phyloP scores from a whole-genome alignment of 257 asterid genomes.

The Nicotiana benthamiana region DNA sequence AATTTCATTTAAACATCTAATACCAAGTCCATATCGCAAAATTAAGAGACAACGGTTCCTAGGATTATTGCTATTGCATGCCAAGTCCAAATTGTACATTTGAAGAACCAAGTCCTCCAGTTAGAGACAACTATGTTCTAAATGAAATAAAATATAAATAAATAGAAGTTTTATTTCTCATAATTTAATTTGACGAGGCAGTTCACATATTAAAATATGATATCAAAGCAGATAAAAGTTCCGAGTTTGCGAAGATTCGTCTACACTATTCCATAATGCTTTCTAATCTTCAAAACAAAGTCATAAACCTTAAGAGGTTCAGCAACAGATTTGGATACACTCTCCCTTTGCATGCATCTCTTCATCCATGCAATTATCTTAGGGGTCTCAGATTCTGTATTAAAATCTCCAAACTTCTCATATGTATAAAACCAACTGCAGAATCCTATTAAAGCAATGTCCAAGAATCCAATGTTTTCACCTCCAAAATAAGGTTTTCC shows the following conservation, averaged over 20 bases:
- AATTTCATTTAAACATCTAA: too few species aligned
- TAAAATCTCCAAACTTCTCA: slow-evolving; percentile 29
- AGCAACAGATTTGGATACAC: slow-evolving; percentile 19
- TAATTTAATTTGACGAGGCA: neutral
- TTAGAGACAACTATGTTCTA: neutral
- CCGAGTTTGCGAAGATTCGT: neutral
- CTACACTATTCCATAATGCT: slow-evolving; percentile 12
- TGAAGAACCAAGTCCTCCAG: neutral
- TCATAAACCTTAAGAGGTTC: slow-evolving; percentile 25
- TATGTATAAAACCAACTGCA: slow-evolving; percentile 30
- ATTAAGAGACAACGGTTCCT: too few species aligned
- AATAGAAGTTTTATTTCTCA: too few species aligned
- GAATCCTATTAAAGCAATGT: slow-evolving; percentile 23
- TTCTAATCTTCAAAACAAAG: slow-evolving; percentile 8
- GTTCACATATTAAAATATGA: neutral
- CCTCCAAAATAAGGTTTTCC: slow-evolving; percentile 47
- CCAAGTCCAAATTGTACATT: too few species aligned
- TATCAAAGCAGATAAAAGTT: neutral
- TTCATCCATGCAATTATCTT: slow-evolving; percentile 24
- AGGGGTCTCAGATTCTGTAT: slow-evolving; percentile 17
- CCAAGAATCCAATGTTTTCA: slow-evolving; percentile 26
- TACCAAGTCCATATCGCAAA: too few species aligned
- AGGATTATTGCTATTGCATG: too few species aligned
- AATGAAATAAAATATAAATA: too few species aligned
- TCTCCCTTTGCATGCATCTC: slow-evolving; percentile 17